phyloP scores from a whole-genome alignment of 208 protist genomes.

The Tritrichomonas foetus region DNA sequence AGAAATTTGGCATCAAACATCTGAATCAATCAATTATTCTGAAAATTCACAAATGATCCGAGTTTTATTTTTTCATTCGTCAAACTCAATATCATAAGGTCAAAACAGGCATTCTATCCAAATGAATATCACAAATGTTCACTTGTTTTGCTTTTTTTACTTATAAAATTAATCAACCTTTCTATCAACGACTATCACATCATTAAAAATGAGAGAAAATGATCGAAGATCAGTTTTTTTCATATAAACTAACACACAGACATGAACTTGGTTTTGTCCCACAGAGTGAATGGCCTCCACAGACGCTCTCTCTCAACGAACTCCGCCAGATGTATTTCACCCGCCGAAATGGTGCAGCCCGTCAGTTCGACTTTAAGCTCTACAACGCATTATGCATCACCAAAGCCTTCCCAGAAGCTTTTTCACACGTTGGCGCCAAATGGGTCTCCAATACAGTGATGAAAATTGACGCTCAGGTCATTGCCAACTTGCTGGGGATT shows the following conservation, averaged over 20 bases:
- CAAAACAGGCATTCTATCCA: too few species aligned
- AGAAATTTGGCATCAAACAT: too few species aligned
- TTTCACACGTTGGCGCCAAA: not conserved
- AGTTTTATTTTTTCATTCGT: too few species aligned
- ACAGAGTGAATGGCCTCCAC: not conserved
- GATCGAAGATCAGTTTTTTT: not conserved
- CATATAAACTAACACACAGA: not conserved
- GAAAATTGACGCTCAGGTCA: not conserved
- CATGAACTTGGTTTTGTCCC: not conserved
- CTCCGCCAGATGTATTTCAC: constrained; percentile 1
- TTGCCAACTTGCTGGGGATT: not conserved
- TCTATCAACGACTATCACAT: too few species aligned
- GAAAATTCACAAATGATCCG: too few species aligned
- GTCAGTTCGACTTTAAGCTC: constrained; percentile 3
- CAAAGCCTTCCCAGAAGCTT: not conserved
- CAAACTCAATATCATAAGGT: too few species aligned
- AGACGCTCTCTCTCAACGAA: not conserved
- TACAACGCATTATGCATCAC: constrained; percentile 3
- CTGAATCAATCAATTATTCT: too few species aligned
- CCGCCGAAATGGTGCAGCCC: not conserved
- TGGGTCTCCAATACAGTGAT: not conserved
- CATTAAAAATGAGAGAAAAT: too few species aligned
- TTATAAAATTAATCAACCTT: too few species aligned
- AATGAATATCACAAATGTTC: too few species aligned
- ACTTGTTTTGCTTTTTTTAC: too few species aligned